Evolutionary conservation across 176 grass and related monocot genomes (phyloP).

Genomic region (Carex cristatella): DNA sequence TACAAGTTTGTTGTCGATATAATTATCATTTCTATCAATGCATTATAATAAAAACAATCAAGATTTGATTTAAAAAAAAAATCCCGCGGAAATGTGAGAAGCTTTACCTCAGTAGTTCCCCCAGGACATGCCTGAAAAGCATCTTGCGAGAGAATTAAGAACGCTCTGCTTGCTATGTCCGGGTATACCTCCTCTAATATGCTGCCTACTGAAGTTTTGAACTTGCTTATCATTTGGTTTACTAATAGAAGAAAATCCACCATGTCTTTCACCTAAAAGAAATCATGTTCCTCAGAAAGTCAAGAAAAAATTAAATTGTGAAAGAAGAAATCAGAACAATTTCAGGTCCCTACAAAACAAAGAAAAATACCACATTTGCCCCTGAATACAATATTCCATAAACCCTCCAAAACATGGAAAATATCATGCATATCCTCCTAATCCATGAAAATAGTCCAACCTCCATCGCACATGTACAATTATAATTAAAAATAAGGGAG

Average conservation of each 20-base stretch:
- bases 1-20: not conserved
- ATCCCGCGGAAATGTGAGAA: constrained; percentile 9
- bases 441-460: not conserved
- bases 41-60: constrained; percentile 2
- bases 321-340: not conserved
- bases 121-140: constrained; percentile 55
- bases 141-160: constrained; percentile 66
- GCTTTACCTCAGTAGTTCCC: constrained; percentile 73
- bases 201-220: constrained; percentile 50
- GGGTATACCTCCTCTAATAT: constrained; percentile 88
- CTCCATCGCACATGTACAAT: not conserved
- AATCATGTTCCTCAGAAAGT: constrained; percentile 1
- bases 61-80: not conserved
- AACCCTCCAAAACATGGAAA: not conserved
- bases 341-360: not conserved
- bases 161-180: constrained; percentile 60
- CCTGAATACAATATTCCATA: not conserved
- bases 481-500: not conserved
- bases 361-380: not conserved
- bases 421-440: not conserved
- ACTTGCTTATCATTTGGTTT: constrained; percentile 95
- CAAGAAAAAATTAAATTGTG: not conserved
- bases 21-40: constrained; percentile 1
- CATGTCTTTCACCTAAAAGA: constrained; percentile 82
- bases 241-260: constrained; percentile 75